phyloP scores from a whole-genome alignment of 2,329 filamentous ascomycete species.

The Corniculantispora saksenae region DNA sequence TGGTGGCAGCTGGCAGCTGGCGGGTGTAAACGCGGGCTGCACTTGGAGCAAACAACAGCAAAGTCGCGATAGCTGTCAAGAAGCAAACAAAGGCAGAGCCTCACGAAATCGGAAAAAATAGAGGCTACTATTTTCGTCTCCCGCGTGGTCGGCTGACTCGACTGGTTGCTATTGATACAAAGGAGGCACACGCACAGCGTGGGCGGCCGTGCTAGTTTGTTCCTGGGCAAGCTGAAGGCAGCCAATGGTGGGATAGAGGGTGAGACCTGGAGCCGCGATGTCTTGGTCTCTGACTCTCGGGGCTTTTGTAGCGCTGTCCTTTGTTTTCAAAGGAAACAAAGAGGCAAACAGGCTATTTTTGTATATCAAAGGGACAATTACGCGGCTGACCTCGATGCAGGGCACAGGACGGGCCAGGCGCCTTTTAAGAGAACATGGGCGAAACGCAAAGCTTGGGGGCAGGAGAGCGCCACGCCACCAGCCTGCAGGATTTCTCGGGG shows the following conservation, averaged over 20 bases:
- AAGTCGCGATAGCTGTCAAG: neutral
- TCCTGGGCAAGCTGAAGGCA: neutral
- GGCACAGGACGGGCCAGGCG: neutral
- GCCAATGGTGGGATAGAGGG: neutral
- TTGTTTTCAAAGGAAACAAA: neutral
- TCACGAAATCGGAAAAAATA: neutral
- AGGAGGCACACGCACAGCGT: neutral
- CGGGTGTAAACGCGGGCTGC: neutral
- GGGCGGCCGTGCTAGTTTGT: neutral
- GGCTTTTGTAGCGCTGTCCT: neutral
- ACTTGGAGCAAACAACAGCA: neutral
- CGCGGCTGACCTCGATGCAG: neutral
- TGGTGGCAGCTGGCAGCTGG: conserved; percentile 4
- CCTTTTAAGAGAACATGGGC: conserved; percentile 14
- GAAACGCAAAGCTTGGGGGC: conserved; percentile 11
- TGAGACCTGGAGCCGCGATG: conserved; percentile 4
- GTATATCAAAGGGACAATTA: conserved; percentile 11
- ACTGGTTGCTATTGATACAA: neutral
- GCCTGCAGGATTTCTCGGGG: neutral
- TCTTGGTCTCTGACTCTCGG: neutral
- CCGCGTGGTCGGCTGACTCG: neutral
- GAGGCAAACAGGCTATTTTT: neutral
- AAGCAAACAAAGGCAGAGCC: neutral
- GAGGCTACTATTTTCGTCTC: neutral
- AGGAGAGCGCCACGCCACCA: neutral